Percentiles rank a stretch among this genome's conserved stretches.
Conservation (phyloP, 257 asterid species). For the Perilla frutescens region DNA sequence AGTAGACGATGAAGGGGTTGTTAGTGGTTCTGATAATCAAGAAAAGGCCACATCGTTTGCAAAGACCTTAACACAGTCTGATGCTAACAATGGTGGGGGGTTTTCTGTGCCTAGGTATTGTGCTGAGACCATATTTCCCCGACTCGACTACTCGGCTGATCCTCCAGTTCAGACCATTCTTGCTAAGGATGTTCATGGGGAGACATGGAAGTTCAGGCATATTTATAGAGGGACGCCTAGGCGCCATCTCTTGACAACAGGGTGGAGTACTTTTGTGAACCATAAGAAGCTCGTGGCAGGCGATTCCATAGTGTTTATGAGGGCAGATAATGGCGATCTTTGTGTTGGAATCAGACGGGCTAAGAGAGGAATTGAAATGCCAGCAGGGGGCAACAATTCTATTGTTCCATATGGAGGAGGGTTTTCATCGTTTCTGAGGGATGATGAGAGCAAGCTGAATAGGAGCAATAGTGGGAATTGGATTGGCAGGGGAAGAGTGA, state of each 20-base stretch:
- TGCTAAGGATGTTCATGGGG: conserved; percentile 93
- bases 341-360: conserved; percentile 91
- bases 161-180: conserved; percentile 89
- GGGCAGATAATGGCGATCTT: conserved; percentile 83
- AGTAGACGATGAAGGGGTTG: conserved; percentile 41
- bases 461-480: conserved; percentile 44
- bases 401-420: conserved; percentile 74
- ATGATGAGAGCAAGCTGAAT: conserved; percentile 53
- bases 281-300: conserved; percentile 93
- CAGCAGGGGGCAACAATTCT: conserved; percentile 54
- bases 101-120: conserved; percentile 95
- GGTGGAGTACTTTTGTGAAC: conserved; percentile 97
- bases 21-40: conserved; percentile 45
- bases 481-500: conserved; percentile 57
- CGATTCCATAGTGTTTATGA: conserved; percentile 84
- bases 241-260: conserved; percentile 93
- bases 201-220: conserved; percentile 92
- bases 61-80: conserved; percentile 87
- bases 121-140: conserved; percentile 87
- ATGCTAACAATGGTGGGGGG: conserved; percentile 95
- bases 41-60: conserved; percentile 83
- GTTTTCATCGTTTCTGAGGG: conserved; percentile 64
- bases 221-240: conserved; percentile 92
- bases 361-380: conserved; percentile 77
- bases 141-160: conserved; percentile 72